Conservation (phyloP, 768 basidiomycete species). For the Hygrophorus pudorinus region DNA sequence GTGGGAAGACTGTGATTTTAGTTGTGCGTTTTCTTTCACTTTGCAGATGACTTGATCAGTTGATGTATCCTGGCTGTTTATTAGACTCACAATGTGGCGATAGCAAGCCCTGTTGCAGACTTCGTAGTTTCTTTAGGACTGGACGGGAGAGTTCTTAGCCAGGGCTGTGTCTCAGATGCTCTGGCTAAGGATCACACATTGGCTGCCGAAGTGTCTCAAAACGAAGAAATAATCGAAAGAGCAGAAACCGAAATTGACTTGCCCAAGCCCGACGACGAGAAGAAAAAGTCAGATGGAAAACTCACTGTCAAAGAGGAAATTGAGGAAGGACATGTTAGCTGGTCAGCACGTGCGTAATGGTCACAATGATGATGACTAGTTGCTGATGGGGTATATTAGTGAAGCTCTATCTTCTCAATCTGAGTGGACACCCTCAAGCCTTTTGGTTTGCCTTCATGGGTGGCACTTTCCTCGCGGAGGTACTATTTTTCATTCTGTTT, state of each 20-base stretch:
- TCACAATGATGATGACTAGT: neutral
- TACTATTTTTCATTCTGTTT: too few species aligned
- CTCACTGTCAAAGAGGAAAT: constrained; percentile 61
- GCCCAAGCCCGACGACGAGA: constrained; percentile 11
- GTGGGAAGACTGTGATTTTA: constrained; percentile 74
- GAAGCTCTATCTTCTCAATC: constrained; percentile 26
- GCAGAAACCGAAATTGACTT: constrained; percentile 17
- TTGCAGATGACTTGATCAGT: neutral
- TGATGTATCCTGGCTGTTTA: neutral
- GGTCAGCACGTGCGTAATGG: constrained; percentile 28
- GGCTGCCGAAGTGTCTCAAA: constrained; percentile 19
- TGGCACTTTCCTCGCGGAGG: constrained; percentile 16
- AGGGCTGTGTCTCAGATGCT: constrained; percentile 39
- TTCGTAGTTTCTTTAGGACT: constrained; percentile 45
- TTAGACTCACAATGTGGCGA: constrained; percentile 42
- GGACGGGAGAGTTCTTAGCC: constrained; percentile 42
- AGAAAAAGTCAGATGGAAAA: constrained; percentile 35
- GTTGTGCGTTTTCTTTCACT: constrained; percentile 35
- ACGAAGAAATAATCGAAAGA: constrained; percentile 19
- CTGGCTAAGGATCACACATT: constrained; percentile 31
- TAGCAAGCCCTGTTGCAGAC: constrained; percentile 42
- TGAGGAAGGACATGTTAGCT: constrained; percentile 47
- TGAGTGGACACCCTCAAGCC: constrained; percentile 26
- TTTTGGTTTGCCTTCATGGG: constrained; percentile 23
- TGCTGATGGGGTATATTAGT: constrained; percentile 19